Conservation (phyloP, 768 basidiomycete genomes). For the Mycena albidolilacea region DNA sequence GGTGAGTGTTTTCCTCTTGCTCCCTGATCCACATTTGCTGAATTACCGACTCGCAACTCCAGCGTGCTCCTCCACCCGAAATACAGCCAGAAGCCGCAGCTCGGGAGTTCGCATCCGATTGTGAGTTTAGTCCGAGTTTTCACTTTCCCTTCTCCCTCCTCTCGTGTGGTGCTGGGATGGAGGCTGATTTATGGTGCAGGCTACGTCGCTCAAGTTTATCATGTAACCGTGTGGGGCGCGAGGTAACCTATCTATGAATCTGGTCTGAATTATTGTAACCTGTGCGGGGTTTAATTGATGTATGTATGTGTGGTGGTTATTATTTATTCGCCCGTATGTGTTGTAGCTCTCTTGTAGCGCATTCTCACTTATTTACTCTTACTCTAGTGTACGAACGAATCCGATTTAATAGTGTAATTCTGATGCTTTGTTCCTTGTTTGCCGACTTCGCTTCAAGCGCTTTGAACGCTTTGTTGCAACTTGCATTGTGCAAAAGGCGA, state of each 20-base stretch:
- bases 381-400: no score
- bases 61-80: constrained; percentile 70
- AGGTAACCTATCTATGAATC: no score
- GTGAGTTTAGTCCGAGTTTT: constrained; percentile 49
- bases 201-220: constrained; percentile 26
- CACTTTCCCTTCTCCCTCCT: background rate
- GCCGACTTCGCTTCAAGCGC: no score
- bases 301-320: background rate
- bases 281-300: background rate
- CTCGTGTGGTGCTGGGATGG: background rate
- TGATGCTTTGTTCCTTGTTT: no score
- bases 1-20: constrained; percentile 52
- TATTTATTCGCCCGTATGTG: no score
- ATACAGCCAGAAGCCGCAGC: constrained; percentile 80
- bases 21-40: background rate
- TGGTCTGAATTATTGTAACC: background rate
- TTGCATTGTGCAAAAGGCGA: no score
- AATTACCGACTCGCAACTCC: background rate
- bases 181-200: constrained; percentile 12
- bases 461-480: no score
- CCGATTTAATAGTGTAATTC: no score
- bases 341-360: no score
- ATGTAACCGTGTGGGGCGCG: constrained; percentile 4
- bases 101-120: constrained; percentile 81
- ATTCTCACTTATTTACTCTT: no score